A percentile compares a stretch with the other conserved stretches of the same genome.
phyloP scores from a whole-genome alignment of 2,329 filamentous ascomycete genomes.

The Colletotrichum paranaense region DNA sequence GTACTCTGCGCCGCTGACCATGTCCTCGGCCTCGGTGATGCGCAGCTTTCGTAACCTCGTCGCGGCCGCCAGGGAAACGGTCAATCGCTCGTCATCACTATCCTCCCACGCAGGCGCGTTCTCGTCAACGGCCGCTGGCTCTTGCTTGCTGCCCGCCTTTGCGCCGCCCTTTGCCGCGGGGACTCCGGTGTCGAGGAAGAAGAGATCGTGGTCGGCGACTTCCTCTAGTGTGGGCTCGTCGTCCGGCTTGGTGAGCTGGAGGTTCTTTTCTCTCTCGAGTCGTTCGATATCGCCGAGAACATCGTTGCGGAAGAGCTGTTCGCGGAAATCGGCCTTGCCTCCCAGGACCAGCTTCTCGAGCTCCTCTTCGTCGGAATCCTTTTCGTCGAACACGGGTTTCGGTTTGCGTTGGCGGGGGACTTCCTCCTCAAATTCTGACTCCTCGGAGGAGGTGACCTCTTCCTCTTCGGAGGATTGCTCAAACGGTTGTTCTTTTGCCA shows the following conservation, averaged over 20 bases:
- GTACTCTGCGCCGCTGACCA: slow-evolving; percentile 90
- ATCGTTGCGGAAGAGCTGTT: slow-evolving; percentile 73
- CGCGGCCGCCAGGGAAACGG: slow-evolving; percentile 82
- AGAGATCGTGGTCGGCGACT: slow-evolving; percentile 81
- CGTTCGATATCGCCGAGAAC: slow-evolving; percentile 47
- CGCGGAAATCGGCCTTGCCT: slow-evolving; percentile 83
- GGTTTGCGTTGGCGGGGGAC: slow-evolving; percentile 38
- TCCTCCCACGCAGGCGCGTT: slow-evolving; percentile 84
- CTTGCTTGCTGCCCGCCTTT: slow-evolving; percentile 40
- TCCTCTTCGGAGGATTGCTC: slow-evolving; percentile 36
- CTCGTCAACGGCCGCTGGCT: slow-evolving; percentile 37
- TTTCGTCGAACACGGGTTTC: slow-evolving; percentile 59
- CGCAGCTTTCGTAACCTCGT: slow-evolving; percentile 85
- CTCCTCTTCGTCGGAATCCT: slow-evolving; percentile 86
- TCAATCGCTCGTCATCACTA: slow-evolving; percentile 91
- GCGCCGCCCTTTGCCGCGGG: slow-evolving; percentile 48
- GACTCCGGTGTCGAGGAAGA: slow-evolving; percentile 81
- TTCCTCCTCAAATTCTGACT: slow-evolving; percentile 41
- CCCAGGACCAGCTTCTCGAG: slow-evolving; percentile 91
- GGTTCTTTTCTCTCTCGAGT: slow-evolving; percentile 44
- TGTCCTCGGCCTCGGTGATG: slow-evolving; percentile 82
- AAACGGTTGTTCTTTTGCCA: slow-evolving; percentile 37
- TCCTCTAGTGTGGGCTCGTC: slow-evolving; percentile 66
- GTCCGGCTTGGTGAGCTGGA: slow-evolving; percentile 46
- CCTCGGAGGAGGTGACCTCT: slow-evolving; percentile 25